These are phyloP conservation scores for Alternaria metachromatica DNA, from an alignment of 2,329 filamentous ascomycete genomes.

Conservation along the genomic window DNA sequence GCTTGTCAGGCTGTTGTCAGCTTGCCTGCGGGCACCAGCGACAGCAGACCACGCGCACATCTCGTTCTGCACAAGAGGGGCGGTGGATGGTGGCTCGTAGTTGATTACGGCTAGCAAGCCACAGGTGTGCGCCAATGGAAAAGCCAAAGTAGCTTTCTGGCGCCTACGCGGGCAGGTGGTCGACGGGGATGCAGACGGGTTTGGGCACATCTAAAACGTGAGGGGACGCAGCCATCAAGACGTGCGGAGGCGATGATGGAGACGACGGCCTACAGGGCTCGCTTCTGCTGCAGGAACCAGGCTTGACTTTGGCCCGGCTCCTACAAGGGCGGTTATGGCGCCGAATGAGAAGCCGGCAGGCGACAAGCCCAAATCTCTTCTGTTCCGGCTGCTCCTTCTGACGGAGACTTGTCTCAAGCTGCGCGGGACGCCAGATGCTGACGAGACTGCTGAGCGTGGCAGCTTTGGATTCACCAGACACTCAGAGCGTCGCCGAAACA, in stretches of 20 bases:
- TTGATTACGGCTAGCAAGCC: slow-evolving; percentile 18
- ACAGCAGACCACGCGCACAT: slow-evolving; percentile 10
- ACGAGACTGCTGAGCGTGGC: slow-evolving; percentile 24
- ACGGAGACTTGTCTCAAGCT: slow-evolving; percentile 20
- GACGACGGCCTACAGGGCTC: slow-evolving; percentile 16
- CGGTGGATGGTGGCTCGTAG: slow-evolving; percentile 8
- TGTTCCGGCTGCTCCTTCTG: slow-evolving; percentile 11
- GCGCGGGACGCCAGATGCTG: slow-evolving; percentile 16
- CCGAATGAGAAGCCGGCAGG: slow-evolving; percentile 16
- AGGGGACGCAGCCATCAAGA: slow-evolving; percentile 10
- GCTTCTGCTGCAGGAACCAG: slow-evolving; percentile 26
- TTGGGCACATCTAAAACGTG: slow-evolving; percentile 12
- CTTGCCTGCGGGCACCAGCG: slow-evolving; percentile 1
- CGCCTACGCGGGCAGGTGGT: slow-evolving; percentile 4
- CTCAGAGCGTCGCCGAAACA: slow-evolving; percentile 12
- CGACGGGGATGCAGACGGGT: slow-evolving; percentile 6
- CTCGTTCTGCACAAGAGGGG: background rate
- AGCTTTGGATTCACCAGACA: slow-evolving; percentile 12
- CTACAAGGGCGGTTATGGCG: slow-evolving; percentile 20
- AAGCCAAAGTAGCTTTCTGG: background rate
- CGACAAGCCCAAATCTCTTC: slow-evolving; percentile 8
- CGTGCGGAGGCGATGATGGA: slow-evolving; percentile 19
- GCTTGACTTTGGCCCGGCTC: slow-evolving; percentile 12
- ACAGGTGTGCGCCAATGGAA: slow-evolving; percentile 13
- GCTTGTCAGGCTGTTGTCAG: slow-evolving; percentile 1